phyloP scores from a whole-genome alignment of 164 flowering plant genomes.

The Magnolia officinalis region DNA sequence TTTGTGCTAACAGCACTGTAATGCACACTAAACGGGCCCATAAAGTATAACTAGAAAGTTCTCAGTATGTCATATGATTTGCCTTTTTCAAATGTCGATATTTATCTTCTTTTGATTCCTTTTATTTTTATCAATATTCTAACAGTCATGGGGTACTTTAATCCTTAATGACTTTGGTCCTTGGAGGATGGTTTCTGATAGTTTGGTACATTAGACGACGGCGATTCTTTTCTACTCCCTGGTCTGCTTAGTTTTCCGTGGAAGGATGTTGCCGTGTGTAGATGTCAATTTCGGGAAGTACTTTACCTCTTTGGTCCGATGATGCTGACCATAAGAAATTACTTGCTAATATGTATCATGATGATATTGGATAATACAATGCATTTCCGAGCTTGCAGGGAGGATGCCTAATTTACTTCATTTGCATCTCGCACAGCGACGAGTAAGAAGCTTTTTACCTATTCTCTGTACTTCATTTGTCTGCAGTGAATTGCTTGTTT shows the following conservation, averaged over 20 bases:
- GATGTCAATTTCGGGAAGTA: neutral
- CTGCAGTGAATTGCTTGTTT: slow-evolving; percentile 9
- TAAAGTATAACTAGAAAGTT: neutral
- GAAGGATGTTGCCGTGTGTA: neutral
- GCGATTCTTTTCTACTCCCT: neutral
- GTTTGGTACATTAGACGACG: neutral
- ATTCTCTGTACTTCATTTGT: slow-evolving; percentile 6
- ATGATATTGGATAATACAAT: slow-evolving; percentile 18
- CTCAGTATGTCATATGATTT: neutral
- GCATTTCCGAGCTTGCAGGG: slow-evolving; percentile 56
- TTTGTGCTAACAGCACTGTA: too few species aligned
- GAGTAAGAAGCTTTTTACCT: slow-evolving; percentile 51
- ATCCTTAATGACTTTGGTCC: neutral
- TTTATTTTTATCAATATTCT: neutral
- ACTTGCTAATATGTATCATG: slow-evolving; percentile 10
- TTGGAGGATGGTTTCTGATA: neutral
- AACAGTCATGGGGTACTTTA: neutral
- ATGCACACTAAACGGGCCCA: neutral
- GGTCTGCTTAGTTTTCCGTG: neutral
- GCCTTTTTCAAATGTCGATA: neutral
- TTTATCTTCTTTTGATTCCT: neutral
- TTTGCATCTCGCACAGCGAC: slow-evolving; percentile 40
- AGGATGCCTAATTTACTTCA: slow-evolving; percentile 40
- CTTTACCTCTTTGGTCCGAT: neutral
- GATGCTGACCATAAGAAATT: slow-evolving; percentile 7